Base-by-base conservation (phyloP, 352 stramenopile species). In the Phytophthora rubi region DNA sequence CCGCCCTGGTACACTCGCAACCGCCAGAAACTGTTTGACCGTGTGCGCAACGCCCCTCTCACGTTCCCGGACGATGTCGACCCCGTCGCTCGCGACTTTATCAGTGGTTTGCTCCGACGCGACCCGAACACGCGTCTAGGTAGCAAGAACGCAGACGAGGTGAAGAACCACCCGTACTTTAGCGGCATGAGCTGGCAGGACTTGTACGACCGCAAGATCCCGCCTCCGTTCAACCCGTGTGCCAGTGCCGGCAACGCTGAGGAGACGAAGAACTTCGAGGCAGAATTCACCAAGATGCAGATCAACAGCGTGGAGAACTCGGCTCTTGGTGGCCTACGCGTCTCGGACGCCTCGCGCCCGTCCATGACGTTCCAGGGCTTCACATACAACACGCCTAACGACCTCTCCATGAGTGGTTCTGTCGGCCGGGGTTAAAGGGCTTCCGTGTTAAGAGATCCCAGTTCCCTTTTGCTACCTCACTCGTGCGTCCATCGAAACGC, bases 1-100 rank as follows among this genome's bases (percentile, higher is more conserved):
- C 91, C 91, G 13, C 92, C 90, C 15, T 97, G 92, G 92, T 98
- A 98, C 86, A 98, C 91, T 60, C 91, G 91, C 73, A 96, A 98
- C 81, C 87, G 91, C 51, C 88, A 97, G 73, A 97, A 97, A 73
- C 82, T 98, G 32, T 97, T 98, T 52, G 86, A 97, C 64, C 87
- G 92, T n/a, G 85, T 98, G 54, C 84, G 90, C 26, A 91, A 92
- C 51, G 90, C 90, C 18, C 90, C 90, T 53, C 70, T 98, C 39
- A 95, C 88, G 47, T 97, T 98, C 71, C 92, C 92, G 2, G 88
- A 95, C 32, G 88, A 94, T 52, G 87, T 98, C 8, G 81, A 84
- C 21, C 67, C 85, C 21, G 72, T 77, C 3, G 88, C 91, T 45
- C 83, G 83, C 18, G 90, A 83, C 73, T 87, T 98, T 70, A 96